Percentiles rank a stretch among this genome's conserved stretches.
Evolutionary conservation across 257 asterid species (phyloP).

Genomic region (Solanum sparsipilum): DNA sequence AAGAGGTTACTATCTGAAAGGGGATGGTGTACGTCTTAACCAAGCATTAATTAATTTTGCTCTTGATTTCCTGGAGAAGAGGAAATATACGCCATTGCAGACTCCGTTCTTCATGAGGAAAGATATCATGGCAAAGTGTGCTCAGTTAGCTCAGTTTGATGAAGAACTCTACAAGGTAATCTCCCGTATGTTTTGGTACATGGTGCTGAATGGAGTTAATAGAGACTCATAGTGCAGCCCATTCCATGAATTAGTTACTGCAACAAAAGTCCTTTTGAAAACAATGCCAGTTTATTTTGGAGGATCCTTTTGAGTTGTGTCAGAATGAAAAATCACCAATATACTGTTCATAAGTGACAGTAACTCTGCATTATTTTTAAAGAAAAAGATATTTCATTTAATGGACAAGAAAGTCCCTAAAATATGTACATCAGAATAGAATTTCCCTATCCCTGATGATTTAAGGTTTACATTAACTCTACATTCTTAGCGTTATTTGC

Average conservation of each 20-base stretch:
- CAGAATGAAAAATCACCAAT: not conserved
- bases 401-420: not conserved
- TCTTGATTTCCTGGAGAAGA: slow-evolving; percentile 54
- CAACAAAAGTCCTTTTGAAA: not conserved
- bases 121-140: slow-evolving; percentile 89
- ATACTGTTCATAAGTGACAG: not conserved
- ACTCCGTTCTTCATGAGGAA: slow-evolving; percentile 91
- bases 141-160: slow-evolving; percentile 88
- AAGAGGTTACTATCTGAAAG: slow-evolving; percentile 79
- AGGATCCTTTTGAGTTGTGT: not conserved
- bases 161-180: slow-evolving; percentile 94
- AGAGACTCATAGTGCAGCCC: not conserved
- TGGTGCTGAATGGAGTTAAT: not conserved
- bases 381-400: not conserved
- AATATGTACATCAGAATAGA: not conserved
- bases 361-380: not conserved
- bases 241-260: not conserved
- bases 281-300: not conserved
- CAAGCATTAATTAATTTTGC: slow-evolving; percentile 78
- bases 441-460: not conserved
- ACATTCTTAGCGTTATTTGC: not conserved
- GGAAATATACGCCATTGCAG: slow-evolving; percentile 51
- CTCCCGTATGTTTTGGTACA: not conserved
- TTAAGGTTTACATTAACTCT: not conserved
- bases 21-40: slow-evolving; percentile 73